phyloP scores from a whole-genome alignment of 106 monocot species.

The Dendrobium officinale region DNA sequence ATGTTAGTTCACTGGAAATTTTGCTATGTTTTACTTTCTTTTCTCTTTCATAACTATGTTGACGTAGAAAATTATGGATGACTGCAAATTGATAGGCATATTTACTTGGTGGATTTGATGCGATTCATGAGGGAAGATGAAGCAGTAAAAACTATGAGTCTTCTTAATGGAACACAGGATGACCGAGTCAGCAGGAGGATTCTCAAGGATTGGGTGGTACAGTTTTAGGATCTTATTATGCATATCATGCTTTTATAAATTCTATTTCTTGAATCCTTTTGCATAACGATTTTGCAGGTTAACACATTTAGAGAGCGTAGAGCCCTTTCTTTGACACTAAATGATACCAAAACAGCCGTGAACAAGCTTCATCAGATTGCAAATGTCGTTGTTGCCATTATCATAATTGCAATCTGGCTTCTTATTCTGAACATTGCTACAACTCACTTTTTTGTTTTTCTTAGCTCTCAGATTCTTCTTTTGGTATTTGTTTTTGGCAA shows the following conservation, averaged over 20 bases:
- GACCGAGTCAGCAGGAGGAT: conserved; percentile 43
- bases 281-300: conserved; percentile 31
- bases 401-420: conserved; percentile 70
- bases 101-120: conserved; percentile 62
- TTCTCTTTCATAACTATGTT: neutral
- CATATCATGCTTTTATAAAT: conserved; percentile 4
- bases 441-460: conserved; percentile 54
- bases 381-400: conserved; percentile 50
- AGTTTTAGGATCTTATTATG: neutral
- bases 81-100: conserved; percentile 35
- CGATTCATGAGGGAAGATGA: conserved; percentile 82
- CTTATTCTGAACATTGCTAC: conserved; percentile 68
- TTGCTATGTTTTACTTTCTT: neutral
- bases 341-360: conserved; percentile 91
- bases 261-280: neutral
- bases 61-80: neutral
- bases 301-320: conserved; percentile 80
- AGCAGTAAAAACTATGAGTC: conserved; percentile 51
- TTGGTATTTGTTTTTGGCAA: conserved; percentile 76
- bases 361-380: conserved; percentile 87
- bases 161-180: conserved; percentile 62
- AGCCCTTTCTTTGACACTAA: conserved; percentile 71
- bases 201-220: conserved; percentile 94
- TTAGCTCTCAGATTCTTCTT: conserved; percentile 69
- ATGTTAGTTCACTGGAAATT: neutral